Base-by-base conservation (phyloP, 805 yeast genomes). In the Diddensiella transvaalensis region DNA sequence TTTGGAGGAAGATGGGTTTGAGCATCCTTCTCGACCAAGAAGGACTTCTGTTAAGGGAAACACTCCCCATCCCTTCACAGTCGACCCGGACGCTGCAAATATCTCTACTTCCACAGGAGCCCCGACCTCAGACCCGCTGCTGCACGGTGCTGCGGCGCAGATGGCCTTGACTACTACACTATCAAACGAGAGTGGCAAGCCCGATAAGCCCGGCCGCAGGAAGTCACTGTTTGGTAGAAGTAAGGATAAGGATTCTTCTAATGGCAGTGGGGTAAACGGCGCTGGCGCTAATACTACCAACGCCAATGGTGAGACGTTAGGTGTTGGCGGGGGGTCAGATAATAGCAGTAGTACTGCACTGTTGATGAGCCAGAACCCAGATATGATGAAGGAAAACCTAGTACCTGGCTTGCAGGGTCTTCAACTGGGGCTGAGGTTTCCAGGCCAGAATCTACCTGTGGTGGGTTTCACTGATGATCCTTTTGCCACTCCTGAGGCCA, bases 401-500 rank as follows among this genome's bases (percentile, higher is more conserved):
- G 35, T 35, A 21, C 45, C 38, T 15, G 53, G 53, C 4, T 65
- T 71, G 32, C 58, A 62, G 29, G 63, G 68, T 3, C 53, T 74
- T 22, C 53, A 61, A 15, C 56, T 73, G 23, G 71, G 71, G 22
- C 66, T 66, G 48, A 61, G 67, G 29, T 58, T 66, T 23, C 75
- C 75, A 33, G 68, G 69, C 33, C 76, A 74, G 49, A 67, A 67
- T 40, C 65, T 74, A 42, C 63, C 78, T 8, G 71, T 77, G 0
- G 70, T 77, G 3, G 78, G 79, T 19, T 64, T 68, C 37, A 67
- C 69, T 3, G 72, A 71, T 19, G 74, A 68, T 49, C 62, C 69
- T 5, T 57, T 55, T 8, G 73, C 77, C 3, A 70, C 81, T 1
- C 74, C 81, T 2, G 97, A 90, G 60, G 82, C 77, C 50, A 71